Percentiles rank a stretch among this genome's conserved stretches.
phyloP scores from a whole-genome alignment of 305 asterid species.

The Stenogyne calaminthoides region DNA sequence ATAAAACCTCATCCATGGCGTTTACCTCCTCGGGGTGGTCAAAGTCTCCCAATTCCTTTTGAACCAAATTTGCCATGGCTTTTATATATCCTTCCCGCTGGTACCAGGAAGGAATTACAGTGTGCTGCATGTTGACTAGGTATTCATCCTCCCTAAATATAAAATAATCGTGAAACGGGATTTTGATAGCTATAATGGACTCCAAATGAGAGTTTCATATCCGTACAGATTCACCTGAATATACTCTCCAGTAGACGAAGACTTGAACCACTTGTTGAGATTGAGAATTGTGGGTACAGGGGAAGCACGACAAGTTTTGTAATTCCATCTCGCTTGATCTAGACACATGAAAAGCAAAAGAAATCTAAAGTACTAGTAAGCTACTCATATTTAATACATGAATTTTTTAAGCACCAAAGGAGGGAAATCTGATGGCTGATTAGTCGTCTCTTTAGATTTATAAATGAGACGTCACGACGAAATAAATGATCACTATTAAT shows the following conservation, averaged over 20 bases:
- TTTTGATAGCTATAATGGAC: constrained; percentile 18
- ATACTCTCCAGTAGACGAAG: constrained; percentile 92
- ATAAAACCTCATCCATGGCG: constrained; percentile 24
- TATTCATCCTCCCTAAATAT: constrained; percentile 88
- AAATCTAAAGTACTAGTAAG: constrained; percentile 16
- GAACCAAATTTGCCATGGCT: constrained; percentile 93
- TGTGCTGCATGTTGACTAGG: constrained; percentile 98
- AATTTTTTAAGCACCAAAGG: constrained; percentile 10
- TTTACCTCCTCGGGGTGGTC: constrained; percentile 79
- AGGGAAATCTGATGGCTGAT: constrained; percentile 13
- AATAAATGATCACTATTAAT: constrained; percentile 4
- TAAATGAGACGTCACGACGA: neutral
- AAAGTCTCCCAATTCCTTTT: constrained; percentile 82
- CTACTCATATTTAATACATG: neutral
- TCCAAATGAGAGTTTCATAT: constrained; percentile 25
- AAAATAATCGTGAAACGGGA: constrained; percentile 33
- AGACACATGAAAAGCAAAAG: constrained; percentile 26
- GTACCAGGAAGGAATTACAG: constrained; percentile 99
- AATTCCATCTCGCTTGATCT: constrained; percentile 89
- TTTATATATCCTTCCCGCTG: constrained; percentile 97
- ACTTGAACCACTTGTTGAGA: constrained; percentile 99
- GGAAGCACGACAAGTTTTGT: constrained; percentile 96
- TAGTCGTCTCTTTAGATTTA: neutral
- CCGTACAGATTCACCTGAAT: constrained; percentile 62
- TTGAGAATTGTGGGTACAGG: constrained; percentile 96